Evolutionary conservation across 306 rosid genomes (phyloP), one percentile per base, ranked within the genome.

Genomic region (Cicer arietinum): DNA sequence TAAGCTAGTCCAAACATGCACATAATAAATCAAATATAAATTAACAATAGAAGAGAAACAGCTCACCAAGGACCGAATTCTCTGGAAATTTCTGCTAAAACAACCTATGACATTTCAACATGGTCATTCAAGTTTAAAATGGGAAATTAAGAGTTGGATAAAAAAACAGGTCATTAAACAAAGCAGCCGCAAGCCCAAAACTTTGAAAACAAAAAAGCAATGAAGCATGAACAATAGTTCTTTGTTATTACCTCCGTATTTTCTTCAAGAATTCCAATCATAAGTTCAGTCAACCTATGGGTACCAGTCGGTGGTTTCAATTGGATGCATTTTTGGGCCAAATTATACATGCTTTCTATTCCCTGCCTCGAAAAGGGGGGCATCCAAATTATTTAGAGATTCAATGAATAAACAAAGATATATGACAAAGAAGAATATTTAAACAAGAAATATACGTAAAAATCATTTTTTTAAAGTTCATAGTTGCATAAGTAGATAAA

Each of bases 21-120:
- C 10, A 20, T 14, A 14, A 37, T 54, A 56, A 53, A 30, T 60
- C 14, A 16, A 78, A 66, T 56, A 53, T 37, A 30, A 47, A 8
- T 40, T 62, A 76, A 61, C 25, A 50, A 22, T 61, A 71, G 59
- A 61, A 47, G 56, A 64, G 25, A 64, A 68, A 78, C 17, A 85
- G 79, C 97, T 88, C 85, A 94, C 98, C 98, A 94, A 75, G 97
- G 92, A 69, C 98, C 98, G 84, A 90, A 94, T 79, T 82, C 94
- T 87, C 94, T 81, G 50, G 94, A 90, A 83, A 94, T 90, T 77
- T 91, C 97, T 16, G 96, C 98, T 74, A 94, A 81, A 84, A 94
- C 92, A 90, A 94, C 96, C 98, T 94, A 85, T 71, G 79, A 69
- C 80, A 83, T 78, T 63, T 79, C 62, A 78, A 74, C 82, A 78